Base-by-base conservation (phyloP, 208 protist genomes). In the Balamuthia mandrillaris region DNA sequence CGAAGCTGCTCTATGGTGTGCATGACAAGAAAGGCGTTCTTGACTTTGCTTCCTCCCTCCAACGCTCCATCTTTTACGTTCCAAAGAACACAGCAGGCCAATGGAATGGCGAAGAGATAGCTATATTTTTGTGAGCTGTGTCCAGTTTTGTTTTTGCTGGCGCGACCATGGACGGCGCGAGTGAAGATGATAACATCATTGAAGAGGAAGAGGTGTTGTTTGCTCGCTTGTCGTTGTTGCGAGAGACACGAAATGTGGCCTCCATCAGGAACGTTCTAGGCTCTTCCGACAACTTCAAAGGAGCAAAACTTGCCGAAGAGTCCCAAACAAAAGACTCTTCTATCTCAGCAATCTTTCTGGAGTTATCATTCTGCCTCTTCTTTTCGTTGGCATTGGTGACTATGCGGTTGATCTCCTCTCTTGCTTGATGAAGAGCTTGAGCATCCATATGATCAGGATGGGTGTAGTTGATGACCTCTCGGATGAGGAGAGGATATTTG, bases 1-100 rank as follows among this genome's bases (percentile, higher is more conserved):
- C 72, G 72, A 1, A 81, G 72, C 72, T 81, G 72, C 72, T 81
- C 61, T 5, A 52, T 51, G 6, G 24, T 42, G 33, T 81, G 44
- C 1, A 60, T 81, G 7, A 81, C 12, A 33, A 51, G 61, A 16
- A 81, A 4, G n/a, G 72, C 72, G 47, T 63, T 41, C 49, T 81
- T 81, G 14, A 61, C 72, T 61, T 81, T 81, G n/a, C 72, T 51
- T 81, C 72, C 72, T 4, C 72, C 72, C 42, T 81, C 72, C 14
- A 39, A 14, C 9, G 72, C 7, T 21, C 72, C 72, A 60, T 81
- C 72, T 21, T 42, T 35, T 4, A 79, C 72, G 51, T 81, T 51
- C 72, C 44, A 60, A 14, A 61, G 47, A 41, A 70, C 21, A 51
- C 72, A 81, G 21, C 45, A 33, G 7, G 44, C 42, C 9, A 81